Evolutionary conservation across 2,329 filamentous ascomycete genomes (phyloP), one percentile per base, ranked within the genome.

Genomic region (Pseudopyrenochaeta lycopersici): DNA sequence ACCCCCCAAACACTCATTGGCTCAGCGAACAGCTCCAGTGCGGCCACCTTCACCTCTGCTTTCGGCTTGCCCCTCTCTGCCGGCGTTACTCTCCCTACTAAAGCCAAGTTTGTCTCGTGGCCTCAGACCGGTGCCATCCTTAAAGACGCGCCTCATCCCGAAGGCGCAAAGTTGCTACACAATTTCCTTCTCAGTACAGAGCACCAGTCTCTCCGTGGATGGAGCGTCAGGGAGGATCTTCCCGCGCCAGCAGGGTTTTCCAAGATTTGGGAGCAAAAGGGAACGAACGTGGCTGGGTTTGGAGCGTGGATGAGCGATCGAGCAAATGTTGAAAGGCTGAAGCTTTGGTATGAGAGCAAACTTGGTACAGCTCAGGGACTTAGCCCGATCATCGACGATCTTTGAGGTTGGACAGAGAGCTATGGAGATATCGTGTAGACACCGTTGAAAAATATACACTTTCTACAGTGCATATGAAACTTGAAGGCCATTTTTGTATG

Each of bases 131-230:
- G 69, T 1, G 83, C 75, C 1, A 85, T 85, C 51, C 70, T 81
- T 27, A 78, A 77, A 47, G 69, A 80, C 27, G 80, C 82, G 0
- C 79, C 80, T 0, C 80, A 81, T 44, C 80, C 80, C 0, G 81
- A 84, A 64, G 76, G 76, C 29, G 80, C 82, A 23, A 84, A 83
- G 70, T 68, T 84, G 21, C 74, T 84, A 7, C 76, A 80, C 59
- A 80, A 75, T 62, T 84, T 68, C 61, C 52, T 84, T 5, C 64
- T 84, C 10, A 80, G 74, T 49, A 51, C 68, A 1, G 80, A 81
- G 49, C 75, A 58, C 41, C 79, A 82, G 62, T 41, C 51, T 0
- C 53, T 46, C 3, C 70, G 69, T 3, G 67, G 57, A 6, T 76
- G 77, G 77, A 74, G 72, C 15, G 73, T 76, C 0, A 71, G 77